Percentiles rank a stretch among this genome's conserved stretches.
phyloP scores from a whole-genome alignment of 2,329 filamentous ascomycete species.

The Karstenula rhodostoma region DNA sequence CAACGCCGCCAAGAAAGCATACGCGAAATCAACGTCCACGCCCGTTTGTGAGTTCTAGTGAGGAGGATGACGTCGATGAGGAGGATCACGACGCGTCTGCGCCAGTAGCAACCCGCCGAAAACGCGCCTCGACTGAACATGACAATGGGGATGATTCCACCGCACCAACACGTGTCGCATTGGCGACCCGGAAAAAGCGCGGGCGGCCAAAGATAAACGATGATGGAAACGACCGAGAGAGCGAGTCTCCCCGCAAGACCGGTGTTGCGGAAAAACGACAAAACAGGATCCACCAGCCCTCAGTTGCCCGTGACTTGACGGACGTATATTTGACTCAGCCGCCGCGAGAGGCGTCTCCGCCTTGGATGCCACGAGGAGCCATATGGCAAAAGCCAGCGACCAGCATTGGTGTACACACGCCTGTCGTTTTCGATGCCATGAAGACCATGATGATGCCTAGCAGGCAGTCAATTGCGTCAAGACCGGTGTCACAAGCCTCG shows the following conservation, averaged over 20 bases:
- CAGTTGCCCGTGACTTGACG: conserved; percentile 49
- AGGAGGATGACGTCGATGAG: conserved; percentile 30
- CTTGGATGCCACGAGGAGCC: conserved; percentile 55
- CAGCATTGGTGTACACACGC: conserved; percentile 36
- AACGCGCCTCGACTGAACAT: conserved; percentile 19
- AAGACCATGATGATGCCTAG: conserved; percentile 37
- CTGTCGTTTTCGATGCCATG: conserved; percentile 27
- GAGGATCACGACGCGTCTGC: conserved; percentile 21
- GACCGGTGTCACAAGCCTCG: conserved; percentile 28
- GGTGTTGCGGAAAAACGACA: conserved; percentile 46
- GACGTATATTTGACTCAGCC: conserved; percentile 56
- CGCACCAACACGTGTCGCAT: conserved; percentile 17
- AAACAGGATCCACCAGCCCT: conserved; percentile 55
- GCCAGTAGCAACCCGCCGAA: conserved; percentile 12
- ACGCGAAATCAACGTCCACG: conserved; percentile 23
- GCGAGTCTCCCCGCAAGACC: conserved; percentile 31
- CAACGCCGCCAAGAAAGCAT: conserved; percentile 34
- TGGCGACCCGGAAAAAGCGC: conserved; percentile 26
- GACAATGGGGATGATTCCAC: conserved; percentile 17
- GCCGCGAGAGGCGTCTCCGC: conserved; percentile 51
- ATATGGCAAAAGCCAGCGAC: conserved; percentile 56
- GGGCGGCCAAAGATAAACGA: conserved; percentile 19
- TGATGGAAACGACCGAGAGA: conserved; percentile 20
- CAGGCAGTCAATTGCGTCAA: conserved; percentile 36
- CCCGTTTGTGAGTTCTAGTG: conserved; percentile 35